Evolutionary conservation across 2,329 filamentous ascomycete species (phyloP).

Genomic region (Dactylellina haptotyla): DNA sequence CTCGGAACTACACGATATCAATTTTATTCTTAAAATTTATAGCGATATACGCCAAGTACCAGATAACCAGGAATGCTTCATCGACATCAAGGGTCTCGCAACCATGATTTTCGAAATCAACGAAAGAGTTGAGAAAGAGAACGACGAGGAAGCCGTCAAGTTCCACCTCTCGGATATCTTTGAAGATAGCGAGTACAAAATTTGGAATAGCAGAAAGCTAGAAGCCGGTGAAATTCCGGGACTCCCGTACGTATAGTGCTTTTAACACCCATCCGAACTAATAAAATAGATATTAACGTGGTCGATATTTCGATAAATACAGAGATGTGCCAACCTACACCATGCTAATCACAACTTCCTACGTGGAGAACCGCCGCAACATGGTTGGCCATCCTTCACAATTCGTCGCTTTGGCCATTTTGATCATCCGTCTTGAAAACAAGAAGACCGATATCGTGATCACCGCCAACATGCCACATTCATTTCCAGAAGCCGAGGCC

Average conservation of each 20-base stretch:
- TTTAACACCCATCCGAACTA: too few relatives aligned
- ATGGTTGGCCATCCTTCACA: slow-evolving; percentile 33
- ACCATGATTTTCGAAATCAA: slow-evolving; percentile 57
- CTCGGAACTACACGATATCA: slow-evolving; percentile 2
- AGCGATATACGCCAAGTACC: slow-evolving; percentile 57
- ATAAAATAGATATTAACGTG: not conserved
- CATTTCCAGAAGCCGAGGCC: slow-evolving; percentile 34
- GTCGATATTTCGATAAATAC: not conserved
- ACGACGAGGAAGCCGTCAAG: slow-evolving; percentile 55
- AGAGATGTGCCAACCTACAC: slow-evolving; percentile 41
- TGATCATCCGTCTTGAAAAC: slow-evolving; percentile 54
- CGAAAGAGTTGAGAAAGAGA: slow-evolving; percentile 53
- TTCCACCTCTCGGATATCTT: slow-evolving; percentile 57
- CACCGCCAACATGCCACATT: slow-evolving; percentile 57
- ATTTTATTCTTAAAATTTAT: slow-evolving; percentile 15
- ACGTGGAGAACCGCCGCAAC: slow-evolving; percentile 42
- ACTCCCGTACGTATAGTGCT: slow-evolving; percentile 26
- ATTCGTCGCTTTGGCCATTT: slow-evolving; percentile 54
- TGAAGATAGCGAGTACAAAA: slow-evolving; percentile 53
- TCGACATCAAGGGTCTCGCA: slow-evolving; percentile 54
- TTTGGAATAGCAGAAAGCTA: slow-evolving; percentile 46
- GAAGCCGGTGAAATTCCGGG: slow-evolving; percentile 35
- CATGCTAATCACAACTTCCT: slow-evolving; percentile 46
- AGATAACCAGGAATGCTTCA: slow-evolving; percentile 57
- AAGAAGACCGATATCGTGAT: slow-evolving; percentile 57